These are phyloP conservation scores for Sporothrix curviconia DNA, from an alignment of 2,329 filamentous ascomycete species.

Conservation along the genomic window DNA sequence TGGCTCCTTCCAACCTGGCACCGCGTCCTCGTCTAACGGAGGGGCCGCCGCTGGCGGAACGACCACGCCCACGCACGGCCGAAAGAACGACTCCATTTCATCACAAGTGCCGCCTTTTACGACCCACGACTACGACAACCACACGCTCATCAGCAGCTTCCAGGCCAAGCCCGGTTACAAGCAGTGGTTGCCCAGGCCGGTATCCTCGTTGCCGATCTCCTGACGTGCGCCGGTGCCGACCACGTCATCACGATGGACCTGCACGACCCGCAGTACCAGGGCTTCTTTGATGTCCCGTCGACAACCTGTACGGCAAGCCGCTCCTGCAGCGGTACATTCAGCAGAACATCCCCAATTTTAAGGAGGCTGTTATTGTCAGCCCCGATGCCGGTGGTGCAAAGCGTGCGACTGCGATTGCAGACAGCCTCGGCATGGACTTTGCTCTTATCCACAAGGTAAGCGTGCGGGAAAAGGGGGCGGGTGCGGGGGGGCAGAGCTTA, in stretches of 20 bases:
- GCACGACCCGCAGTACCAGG: constrained; percentile 93
- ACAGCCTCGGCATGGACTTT: constrained; percentile 88
- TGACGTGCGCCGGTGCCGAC: constrained; percentile 92
- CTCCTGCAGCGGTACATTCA: constrained; percentile 66
- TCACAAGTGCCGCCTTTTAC: constrained; percentile 45
- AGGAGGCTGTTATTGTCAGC: constrained; percentile 85
- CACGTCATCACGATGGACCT: constrained; percentile 96
- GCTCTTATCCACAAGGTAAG: constrained; percentile 94
- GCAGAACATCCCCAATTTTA: constrained; percentile 75
- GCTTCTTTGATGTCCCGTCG: constrained; percentile 99
- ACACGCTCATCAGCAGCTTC: constrained; percentile 49
- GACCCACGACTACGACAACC: constrained; percentile 60
- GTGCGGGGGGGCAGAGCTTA: too few relatives aligned
- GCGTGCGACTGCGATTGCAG: constrained; percentile 89
- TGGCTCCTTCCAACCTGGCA: constrained; percentile 2
- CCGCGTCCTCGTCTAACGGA: constrained; percentile 21
- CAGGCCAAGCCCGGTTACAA: constrained; percentile 89
- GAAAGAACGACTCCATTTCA: constrained; percentile 34
- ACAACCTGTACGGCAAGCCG: constrained; percentile 87
- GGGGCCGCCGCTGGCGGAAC: constrained; percentile 28
- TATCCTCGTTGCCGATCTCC: constrained; percentile 84
- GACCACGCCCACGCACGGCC: constrained; percentile 27
- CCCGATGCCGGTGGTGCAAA: constrained; percentile 96
- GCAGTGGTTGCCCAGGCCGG: constrained; percentile 97
- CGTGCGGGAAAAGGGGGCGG: too few relatives aligned